Evolutionary conservation across 805 yeast genomes (phyloP), one percentile per base, ranked within the genome.

Genomic region (Ogataea pignaliae): DNA sequence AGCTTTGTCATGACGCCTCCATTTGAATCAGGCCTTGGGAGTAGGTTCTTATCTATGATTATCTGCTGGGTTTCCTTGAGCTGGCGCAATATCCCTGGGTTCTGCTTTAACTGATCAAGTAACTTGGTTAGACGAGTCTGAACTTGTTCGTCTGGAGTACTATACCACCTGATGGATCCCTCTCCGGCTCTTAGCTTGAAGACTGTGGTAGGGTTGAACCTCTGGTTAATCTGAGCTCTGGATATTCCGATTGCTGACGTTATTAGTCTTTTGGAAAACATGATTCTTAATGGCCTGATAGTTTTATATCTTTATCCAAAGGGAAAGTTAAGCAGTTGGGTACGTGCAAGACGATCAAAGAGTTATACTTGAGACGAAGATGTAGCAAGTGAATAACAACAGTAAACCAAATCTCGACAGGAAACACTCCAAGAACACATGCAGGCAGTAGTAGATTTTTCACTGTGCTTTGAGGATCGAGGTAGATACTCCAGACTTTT

Each of bases 1-100:
- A 60, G 43, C 11, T 47, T 33, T 29, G 41, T 43, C 12, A 44
- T 26, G 34, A 28, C 32, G 30, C 44, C 47, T 10, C 35, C 41
- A 21, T 40, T 37, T 34, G 39, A 40, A 41, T 36, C 40, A 34
- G 49, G 45, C 8, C 13, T 28, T 11, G 56, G 54, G 3, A 48
- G 34, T 17, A 56, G 42, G 3, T 50, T 49, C 42, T 56, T 59
- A 12, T 57, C 54, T 14, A 55, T 47, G 34, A 59, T 48, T 35
- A 67, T 59, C 11, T 56, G 53, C 32, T 61, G 60, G 42, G 65
- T 54, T 29, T 60, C 63, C 35, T 64, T 60, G 32, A 68, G 52
- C 40, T 65, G 60, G n/a, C 57, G 57, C 10, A 64, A 57, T 51
- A 68, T 56, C 13, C 63, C 64, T 7, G 66, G 66, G 44, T 61